Base-by-base conservation (phyloP, 345 rosid genomes). In the Stellera chamaejasme region DNA sequence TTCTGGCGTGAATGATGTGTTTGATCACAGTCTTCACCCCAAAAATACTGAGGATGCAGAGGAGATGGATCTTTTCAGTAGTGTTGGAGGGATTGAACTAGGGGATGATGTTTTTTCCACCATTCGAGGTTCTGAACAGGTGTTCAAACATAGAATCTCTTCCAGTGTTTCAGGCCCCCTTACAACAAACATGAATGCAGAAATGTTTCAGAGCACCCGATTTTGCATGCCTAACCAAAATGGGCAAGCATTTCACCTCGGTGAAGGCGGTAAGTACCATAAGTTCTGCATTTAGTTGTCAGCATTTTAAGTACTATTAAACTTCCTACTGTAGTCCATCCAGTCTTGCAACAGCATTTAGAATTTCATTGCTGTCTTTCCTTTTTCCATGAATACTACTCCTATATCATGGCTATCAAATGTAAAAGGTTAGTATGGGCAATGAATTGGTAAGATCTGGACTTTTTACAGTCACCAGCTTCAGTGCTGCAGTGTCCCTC, bases 81-180 rank as follows among this genome's bases (percentile, higher is more conserved):
- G 77, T 59, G 78, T 78, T 26, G 88, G 89, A 44, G 93, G 93
- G 62, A 67, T 85, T 82, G 93, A 85, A 56, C 58, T 85, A 68
- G 89, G 75, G 56, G 77, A 76, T 45, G 81, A 75, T 66, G 62
- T 52, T 47, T 64, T 52, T 42, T 42, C 66, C 16, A 56, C 56
- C 19, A 61, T 56, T n/a, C 74, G 58, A 47, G 61, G 51, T 46
- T 59, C 66, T 65, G 67, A 71, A 48, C 53, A 62, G 45, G 14
- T 64, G 26, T 44, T 69, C 58, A 76, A 64, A 56, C 71, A 65
- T 39, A 76, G 73, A 48, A 68, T 73, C 43, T 74, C 81, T 51
- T 79, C 80, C 26, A 65, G 81, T 63, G 73, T 78, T 62, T 59
- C 69, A 0, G 44, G 59, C 45, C 16, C 49, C 42, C 54, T 66